Evolutionary conservation across 2,329 filamentous ascomycete species (phyloP).

Genomic region (Diaporthe amygdali): DNA sequence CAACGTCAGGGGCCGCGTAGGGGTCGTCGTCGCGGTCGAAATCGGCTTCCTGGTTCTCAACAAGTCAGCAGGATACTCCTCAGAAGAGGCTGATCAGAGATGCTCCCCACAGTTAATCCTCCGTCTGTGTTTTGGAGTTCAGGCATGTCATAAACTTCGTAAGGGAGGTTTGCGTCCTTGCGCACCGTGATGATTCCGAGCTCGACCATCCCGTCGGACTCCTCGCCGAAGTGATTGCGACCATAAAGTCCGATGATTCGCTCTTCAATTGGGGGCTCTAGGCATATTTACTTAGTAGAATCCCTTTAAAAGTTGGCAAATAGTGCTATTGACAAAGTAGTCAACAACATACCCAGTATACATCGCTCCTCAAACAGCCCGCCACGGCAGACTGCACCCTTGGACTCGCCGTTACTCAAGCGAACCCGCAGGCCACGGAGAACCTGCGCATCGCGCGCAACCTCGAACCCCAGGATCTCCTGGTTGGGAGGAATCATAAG

Average conservation of each 20-base stretch:
- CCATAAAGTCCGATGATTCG: not conserved
- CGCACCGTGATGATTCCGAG: not conserved
- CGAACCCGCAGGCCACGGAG: not conserved
- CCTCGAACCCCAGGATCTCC: not conserved
- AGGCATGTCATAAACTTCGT: not conserved
- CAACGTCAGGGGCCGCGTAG: rapidly evolving
- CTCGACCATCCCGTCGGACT: not conserved
- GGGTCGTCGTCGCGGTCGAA: not conserved
- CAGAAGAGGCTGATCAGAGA: too few relatives aligned
- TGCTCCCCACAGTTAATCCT: not conserved
- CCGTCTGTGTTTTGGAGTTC: not conserved
- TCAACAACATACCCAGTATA: not conserved
- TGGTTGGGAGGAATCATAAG: not conserved
- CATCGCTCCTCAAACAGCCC: not conserved
- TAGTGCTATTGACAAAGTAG: not conserved
- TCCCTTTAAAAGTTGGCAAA: not conserved
- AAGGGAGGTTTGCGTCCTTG: not conserved
- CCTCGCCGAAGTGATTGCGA: not conserved
- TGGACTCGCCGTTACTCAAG: not conserved
- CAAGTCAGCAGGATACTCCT: not conserved
- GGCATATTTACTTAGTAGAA: too few relatives aligned
- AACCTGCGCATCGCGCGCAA: not conserved
- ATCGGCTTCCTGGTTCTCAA: not conserved
- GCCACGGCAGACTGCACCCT: not conserved
- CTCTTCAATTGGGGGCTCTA: not conserved